Evolutionary conservation across 139 green algal genomes (phyloP).

Genomic region (Closterium sp.): DNA sequence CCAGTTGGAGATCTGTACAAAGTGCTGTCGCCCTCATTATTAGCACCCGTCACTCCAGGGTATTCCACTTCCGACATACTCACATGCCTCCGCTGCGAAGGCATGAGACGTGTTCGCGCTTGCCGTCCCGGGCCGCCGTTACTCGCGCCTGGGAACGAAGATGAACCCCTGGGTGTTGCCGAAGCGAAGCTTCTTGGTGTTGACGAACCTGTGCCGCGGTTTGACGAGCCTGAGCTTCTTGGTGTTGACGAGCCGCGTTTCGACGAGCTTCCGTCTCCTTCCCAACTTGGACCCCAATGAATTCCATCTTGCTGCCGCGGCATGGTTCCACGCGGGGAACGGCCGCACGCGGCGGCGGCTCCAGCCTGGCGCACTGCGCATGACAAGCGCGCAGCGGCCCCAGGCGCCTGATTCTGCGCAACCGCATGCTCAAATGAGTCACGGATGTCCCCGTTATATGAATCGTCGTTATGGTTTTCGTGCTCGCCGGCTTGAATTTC

Average conservation of each 20-base stretch:
- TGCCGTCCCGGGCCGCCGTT: not conserved
- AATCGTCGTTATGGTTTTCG: not conserved
- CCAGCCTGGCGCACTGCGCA: not conserved
- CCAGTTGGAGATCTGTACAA: not conserved
- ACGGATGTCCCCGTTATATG: not conserved
- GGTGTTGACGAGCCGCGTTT: not conserved
- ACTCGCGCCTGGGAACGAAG: not conserved
- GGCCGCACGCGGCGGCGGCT: not conserved
- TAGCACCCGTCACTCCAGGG: not conserved
- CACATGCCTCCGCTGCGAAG: not conserved
- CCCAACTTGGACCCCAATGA: no score
- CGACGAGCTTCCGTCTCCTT: not conserved
- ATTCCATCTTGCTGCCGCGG: not conserved
- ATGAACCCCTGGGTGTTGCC: not conserved
- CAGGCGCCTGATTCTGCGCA: not conserved
- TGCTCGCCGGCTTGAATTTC: not conserved
- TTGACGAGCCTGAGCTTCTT: not conserved
- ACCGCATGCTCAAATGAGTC: not conserved
- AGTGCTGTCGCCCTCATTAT: not conserved
- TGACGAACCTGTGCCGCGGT: not conserved
- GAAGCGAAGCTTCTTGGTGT: not conserved
- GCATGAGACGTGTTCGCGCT: not conserved
- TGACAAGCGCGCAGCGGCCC: not conserved
- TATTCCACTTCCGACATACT: not conserved
- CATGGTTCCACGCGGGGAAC: not conserved